Percentiles rank a stretch among this genome's conserved stretches.
Evolutionary conservation across 495 filamentous ascomycete species (phyloP).

Genomic region (Daldinia childiae): DNA sequence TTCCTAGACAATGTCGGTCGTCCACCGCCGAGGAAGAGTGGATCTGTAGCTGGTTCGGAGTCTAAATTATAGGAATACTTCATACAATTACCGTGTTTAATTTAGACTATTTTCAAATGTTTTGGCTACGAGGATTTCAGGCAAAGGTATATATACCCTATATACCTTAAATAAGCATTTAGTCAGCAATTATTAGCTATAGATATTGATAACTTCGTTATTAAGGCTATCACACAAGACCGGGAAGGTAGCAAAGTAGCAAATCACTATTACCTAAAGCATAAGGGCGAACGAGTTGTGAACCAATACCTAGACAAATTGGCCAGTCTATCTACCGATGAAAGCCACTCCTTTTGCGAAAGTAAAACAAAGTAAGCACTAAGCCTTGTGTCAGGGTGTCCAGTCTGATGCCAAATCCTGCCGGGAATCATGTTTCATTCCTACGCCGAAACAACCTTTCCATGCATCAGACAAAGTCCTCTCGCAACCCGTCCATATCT

Average conservation of each 20-base stretch:
- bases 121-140: neutral
- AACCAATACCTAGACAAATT: slow-evolving; percentile 44
- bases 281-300: neutral
- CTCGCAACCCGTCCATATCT: slow-evolving; percentile 31
- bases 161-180: neutral
- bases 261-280: slow-evolving; percentile 15
- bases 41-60: slow-evolving; percentile 1
- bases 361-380: slow-evolving; percentile 35
- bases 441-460: slow-evolving; percentile 46
- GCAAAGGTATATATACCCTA: neutral
- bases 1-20: slow-evolving; percentile 62
- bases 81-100: neutral
- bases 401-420: slow-evolving; percentile 39
- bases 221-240: neutral
- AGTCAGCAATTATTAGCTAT: neutral
- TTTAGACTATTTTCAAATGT: neutral
- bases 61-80: slow-evolving; percentile 43
- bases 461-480: slow-evolving; percentile 43
- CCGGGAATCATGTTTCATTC: slow-evolving; percentile 42
- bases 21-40: slow-evolving; percentile 23
- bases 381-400: slow-evolving; percentile 30
- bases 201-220: neutral
- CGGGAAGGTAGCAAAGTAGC: neutral
- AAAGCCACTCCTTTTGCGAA: slow-evolving; percentile 36
- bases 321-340: slow-evolving; percentile 48